Conservation (phyloP, 192 early-diverging fungal species). For the Rhizophagus sp. region DNA sequence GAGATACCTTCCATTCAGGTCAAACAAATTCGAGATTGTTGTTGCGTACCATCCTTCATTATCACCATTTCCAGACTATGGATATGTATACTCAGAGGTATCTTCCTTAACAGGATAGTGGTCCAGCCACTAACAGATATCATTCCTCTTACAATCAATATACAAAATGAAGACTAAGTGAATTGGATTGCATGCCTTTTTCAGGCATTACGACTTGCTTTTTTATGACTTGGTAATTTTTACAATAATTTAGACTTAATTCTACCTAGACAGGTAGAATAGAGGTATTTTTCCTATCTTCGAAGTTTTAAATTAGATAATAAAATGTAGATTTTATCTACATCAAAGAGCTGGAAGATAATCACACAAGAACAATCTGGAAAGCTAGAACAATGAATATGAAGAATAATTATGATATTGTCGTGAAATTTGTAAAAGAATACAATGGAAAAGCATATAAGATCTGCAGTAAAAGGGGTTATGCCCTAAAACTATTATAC, state of each 20-base stretch:
- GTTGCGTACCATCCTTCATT: not conserved
- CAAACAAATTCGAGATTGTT: not conserved
- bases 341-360: not conserved
- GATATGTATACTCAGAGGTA: not conserved
- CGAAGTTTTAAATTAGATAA: not conserved
- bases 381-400: not conserved
- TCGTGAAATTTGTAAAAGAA: not conserved
- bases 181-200: not conserved
- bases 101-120: conserved; percentile 3
- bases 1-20: conserved; percentile 1
- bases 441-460: not conserved
- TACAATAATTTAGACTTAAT: not conserved
- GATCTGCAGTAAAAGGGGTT: not conserved
- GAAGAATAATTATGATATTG: not conserved
- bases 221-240: not conserved
- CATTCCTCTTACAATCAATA: not conserved
- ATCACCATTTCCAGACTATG: not conserved
- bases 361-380: not conserved
- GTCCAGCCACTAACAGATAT: not conserved
- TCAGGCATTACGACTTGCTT: not conserved
- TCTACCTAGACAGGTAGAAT: not conserved
- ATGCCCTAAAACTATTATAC: not conserved
- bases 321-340: not conserved
- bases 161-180: not conserved
- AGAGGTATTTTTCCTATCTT: not conserved